A percentile compares a stretch with the other conserved stretches of the same genome.
Evolutionary conservation across 2,329 filamentous ascomycete species (phyloP).

Genomic region (Daldinia sp.): DNA sequence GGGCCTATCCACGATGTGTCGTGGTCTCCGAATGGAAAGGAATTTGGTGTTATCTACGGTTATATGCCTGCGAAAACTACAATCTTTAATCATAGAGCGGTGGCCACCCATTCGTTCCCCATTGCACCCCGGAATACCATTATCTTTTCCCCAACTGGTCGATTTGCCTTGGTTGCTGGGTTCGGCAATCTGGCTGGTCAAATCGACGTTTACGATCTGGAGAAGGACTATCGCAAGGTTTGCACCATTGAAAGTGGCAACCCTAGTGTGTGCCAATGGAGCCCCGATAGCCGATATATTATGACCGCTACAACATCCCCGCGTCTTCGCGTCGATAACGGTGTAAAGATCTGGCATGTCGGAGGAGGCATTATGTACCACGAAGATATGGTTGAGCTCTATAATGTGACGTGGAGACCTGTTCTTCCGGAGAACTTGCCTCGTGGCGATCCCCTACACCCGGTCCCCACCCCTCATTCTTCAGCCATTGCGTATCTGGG

Average conservation of each 20-base stretch:
- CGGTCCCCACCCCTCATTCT: conserved; percentile 78
- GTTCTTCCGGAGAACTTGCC: conserved; percentile 67
- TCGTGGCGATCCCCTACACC: conserved; percentile 74
- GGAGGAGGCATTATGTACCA: conserved; percentile 91
- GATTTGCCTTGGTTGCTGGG: conserved; percentile 91
- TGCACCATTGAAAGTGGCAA: conserved; percentile 95
- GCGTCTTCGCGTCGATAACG: conserved; percentile 94
- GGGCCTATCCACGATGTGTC: conserved; percentile 96
- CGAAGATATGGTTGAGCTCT: conserved; percentile 93
- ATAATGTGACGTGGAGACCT: conserved; percentile 89
- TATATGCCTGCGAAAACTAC: conserved; percentile 99
- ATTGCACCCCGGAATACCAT: conserved; percentile 93
- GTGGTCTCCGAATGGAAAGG: conserved; percentile 98
- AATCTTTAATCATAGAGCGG: conserved; percentile 91
- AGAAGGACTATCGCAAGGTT: conserved; percentile 92
- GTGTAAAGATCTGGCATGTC: conserved; percentile 94
- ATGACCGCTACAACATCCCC: conserved; percentile 98
- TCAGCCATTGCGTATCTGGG: conserved; percentile 85
- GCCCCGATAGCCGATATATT: conserved; percentile 92
- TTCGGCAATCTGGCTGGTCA: conserved; percentile 98
- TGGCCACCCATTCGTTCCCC: conserved; percentile 84
- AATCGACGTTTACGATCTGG: conserved; percentile 96
- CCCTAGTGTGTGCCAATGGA: conserved; percentile 96
- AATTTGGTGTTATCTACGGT: conserved; percentile 97
- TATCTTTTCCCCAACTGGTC: conserved; percentile 89